A percentile compares a stretch with the other conserved stretches of the same genome.
phyloP scores from a whole-genome alignment of 352 stramenopile species.

The Pilasporangium apinafurcum region DNA sequence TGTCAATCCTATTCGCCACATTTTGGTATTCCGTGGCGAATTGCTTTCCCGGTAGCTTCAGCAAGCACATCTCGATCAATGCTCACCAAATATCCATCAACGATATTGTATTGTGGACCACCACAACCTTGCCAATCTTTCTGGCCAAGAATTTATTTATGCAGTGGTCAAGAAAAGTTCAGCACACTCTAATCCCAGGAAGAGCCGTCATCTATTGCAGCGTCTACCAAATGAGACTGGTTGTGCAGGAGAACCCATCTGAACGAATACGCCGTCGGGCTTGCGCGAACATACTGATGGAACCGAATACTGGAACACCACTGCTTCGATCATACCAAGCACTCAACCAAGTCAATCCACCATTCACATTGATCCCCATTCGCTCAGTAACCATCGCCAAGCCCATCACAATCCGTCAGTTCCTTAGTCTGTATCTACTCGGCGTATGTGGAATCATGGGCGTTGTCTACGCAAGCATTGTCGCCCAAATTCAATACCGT shows the following conservation, averaged over 20 bases:
- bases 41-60: conserved; percentile 2
- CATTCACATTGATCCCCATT: conserved; percentile 6
- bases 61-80: conserved; percentile 5
- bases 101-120: conserved; percentile 19
- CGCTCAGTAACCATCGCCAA: no score
- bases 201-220: conserved; percentile 10
- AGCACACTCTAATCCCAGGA: neutral
- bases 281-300: neutral
- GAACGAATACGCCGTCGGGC: no score
- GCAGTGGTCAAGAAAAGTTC: neutral
- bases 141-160: conserved; percentile 9
- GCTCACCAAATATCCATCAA: conserved; percentile 6
- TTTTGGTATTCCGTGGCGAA: conserved; percentile 7
- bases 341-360: conserved; percentile 6
- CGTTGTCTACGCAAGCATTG: conserved; percentile 5
- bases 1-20: neutral
- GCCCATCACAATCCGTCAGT: neutral
- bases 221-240: conserved; percentile 9
- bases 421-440: conserved; percentile 3
- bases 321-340: conserved; percentile 10
- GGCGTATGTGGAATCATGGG: conserved; percentile 9
- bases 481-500: conserved; percentile 4
- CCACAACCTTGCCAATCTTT: conserved; percentile 14
- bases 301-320: neutral
- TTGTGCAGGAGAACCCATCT: neutral